Evolutionary conservation across 2,329 filamentous ascomycete species (phyloP), one percentile per base, ranked within the genome.

Genomic region (Ophiostoma sp.): DNA sequence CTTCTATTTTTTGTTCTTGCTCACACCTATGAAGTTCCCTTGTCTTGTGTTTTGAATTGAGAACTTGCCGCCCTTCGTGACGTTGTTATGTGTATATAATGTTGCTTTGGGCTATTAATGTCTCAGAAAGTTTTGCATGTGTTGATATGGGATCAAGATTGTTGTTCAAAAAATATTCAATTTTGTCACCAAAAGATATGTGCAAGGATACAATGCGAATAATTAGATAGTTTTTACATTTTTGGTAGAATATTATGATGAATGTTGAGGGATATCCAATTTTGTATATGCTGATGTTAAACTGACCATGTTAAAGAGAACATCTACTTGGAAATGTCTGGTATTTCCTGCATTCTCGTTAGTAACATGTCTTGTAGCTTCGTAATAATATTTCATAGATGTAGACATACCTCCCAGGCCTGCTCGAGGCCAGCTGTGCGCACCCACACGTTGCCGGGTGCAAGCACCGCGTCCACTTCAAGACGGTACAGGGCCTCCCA

Each of bases 401-500:
- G 28, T 61, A 8, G n/a, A 25, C 36, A 25, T 74, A 78, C 84
- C 77, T 86, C 82, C 92, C 92, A 94, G 3, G 90, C 89, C 78
- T 91, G 85, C 0, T 89, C 85, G 76, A 91, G 89, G 0, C 91
- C 92, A 57, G 86, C 85, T 64, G 85, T 86, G 28, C 89, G 83
- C 15, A 92, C 87, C 91, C 91, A 94, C 39, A 79, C 81, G 1
- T 80, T 80, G 3, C 85, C 86, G 0, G 82, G 81, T 0, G 81
- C 83, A 78, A 91, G 88, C 15, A 89, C 87, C 25, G 86, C 86
- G 79, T 93, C 90, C 70, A 91, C 82, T 12, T 89, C 85, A 82
- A 93, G 84, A 78, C 90, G 86, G 31, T 86, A 85, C 69, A 91
- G 79, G 78, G 85, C 87, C 72, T 85, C 79, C 91, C 91, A 94